These are phyloP conservation scores for Phaeotremella skinneri DNA, from an alignment of 768 basidiomycete species.

Conservation along the genomic window DNA sequence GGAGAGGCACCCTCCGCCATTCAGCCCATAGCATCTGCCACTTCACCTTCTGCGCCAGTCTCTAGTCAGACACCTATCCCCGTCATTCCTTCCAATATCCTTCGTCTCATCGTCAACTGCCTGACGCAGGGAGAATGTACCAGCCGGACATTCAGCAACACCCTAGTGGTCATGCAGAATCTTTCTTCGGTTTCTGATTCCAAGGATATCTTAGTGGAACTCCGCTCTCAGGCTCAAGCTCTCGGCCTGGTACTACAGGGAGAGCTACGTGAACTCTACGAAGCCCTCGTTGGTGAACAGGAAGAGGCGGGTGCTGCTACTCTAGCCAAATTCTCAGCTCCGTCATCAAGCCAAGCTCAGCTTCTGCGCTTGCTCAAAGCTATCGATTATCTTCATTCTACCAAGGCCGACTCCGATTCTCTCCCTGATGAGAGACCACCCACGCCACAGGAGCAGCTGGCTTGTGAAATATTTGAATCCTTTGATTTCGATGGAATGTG, in stretches of 20 bases:
- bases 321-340: slow-evolving; percentile 85
- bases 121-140: slow-evolving; percentile 97
- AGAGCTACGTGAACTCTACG: slow-evolving; percentile 74
- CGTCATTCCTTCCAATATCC: slow-evolving; percentile 75
- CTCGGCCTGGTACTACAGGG: slow-evolving; percentile 71
- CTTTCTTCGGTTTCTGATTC: slow-evolving; percentile 83
- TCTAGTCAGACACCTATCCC: slow-evolving; percentile 67
- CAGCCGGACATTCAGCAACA: slow-evolving; percentile 91
- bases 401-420: slow-evolving; percentile 34
- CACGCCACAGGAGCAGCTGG: slow-evolving; percentile 59
- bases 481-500: slow-evolving; percentile 88
- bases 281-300: slow-evolving; percentile 63
- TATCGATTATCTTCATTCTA: slow-evolving; percentile 81
- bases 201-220: slow-evolving; percentile 83
- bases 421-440: slow-evolving; percentile 11
- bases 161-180: slow-evolving; percentile 85
- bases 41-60: slow-evolving; percentile 9
- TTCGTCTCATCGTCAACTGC: slow-evolving; percentile 92
- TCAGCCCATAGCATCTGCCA: background rate
- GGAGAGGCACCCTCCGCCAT: background rate
- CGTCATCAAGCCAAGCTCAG: slow-evolving; percentile 95
- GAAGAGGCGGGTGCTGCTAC: slow-evolving; percentile 59
- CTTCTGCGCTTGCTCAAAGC: slow-evolving; percentile 92
- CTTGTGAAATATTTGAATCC: slow-evolving; percentile 81
- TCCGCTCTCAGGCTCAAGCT: slow-evolving; percentile 79